Percentiles rank a stretch among this genome's conserved stretches.
These are phyloP conservation scores for Saprolegnia diclina DNA, from an alignment of 352 stramenopile genomes.

Conservation along the genomic window DNA sequence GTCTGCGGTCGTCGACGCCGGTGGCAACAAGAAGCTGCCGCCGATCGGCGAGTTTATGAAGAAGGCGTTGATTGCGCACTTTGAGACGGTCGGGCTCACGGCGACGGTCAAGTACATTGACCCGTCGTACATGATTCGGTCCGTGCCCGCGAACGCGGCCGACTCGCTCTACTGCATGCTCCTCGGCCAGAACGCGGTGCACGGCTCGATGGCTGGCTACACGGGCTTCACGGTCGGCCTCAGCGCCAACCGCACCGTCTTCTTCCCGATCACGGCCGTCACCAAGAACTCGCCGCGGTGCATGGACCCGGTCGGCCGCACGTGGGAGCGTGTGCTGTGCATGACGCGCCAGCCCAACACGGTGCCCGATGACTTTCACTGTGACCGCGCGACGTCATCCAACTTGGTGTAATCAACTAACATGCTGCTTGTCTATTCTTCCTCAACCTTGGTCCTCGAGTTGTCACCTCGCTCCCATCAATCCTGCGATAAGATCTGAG, in stretches of 20 bases:
- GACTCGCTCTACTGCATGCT: slow-evolving; percentile 97
- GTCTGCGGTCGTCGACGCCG: slow-evolving; percentile 88
- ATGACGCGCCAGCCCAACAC: slow-evolving; percentile 95
- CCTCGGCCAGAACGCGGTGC: slow-evolving; percentile 96
- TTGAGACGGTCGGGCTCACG: slow-evolving; percentile 81
- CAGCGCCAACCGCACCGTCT: slow-evolving; percentile 96
- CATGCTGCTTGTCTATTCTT: background rate
- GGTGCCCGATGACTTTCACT: slow-evolving; percentile 36
- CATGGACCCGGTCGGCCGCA: slow-evolving; percentile 82
- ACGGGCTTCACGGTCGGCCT: slow-evolving; percentile 96
- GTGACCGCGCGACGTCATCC: slow-evolving; percentile 54
- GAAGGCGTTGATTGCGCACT: slow-evolving; percentile 90
- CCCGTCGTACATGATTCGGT: slow-evolving; percentile 96
- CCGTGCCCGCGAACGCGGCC: slow-evolving; percentile 89
- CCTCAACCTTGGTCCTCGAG: too few relatives aligned
- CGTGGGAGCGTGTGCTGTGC: slow-evolving; percentile 93
- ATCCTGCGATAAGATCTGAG: too few relatives aligned
- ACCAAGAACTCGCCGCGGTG: slow-evolving; percentile 83
- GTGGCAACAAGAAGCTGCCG: slow-evolving; percentile 94
- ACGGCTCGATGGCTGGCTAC: slow-evolving; percentile 97
- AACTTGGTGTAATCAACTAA: slow-evolving; percentile 37
- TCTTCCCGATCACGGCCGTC: slow-evolving; percentile 82
- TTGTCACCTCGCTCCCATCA: too few relatives aligned
- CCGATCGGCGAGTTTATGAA: slow-evolving; percentile 97
- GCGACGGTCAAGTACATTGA: slow-evolving; percentile 98